Evolutionary conservation across 495 filamentous ascomycete species (phyloP).

Genomic region (Penicillium silybi): DNA sequence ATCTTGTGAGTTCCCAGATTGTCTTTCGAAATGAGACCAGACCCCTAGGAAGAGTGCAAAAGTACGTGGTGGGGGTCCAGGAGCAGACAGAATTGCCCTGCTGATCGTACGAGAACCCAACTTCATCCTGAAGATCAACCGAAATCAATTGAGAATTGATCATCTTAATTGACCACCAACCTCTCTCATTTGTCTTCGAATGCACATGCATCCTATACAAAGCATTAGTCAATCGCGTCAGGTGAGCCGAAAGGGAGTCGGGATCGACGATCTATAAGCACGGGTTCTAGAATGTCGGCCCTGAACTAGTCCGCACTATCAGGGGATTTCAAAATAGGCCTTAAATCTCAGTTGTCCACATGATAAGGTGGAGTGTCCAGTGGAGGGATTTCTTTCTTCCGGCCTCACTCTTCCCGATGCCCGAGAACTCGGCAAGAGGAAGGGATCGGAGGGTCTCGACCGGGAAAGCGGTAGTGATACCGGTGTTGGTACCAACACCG

Average conservation of each 20-base stretch:
- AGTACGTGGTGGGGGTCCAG: not conserved
- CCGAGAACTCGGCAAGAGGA: slow-evolving; percentile 4
- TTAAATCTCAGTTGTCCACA: not conserved
- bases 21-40: not conserved
- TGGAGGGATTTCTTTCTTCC: slow-evolving; percentile 15
- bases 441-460: not conserved
- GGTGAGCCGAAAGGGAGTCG: not conserved
- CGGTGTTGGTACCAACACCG: no score
- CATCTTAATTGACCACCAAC: not conserved
- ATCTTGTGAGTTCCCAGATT: not conserved
- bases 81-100: not conserved
- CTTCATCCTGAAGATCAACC: not conserved
- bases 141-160: not conserved
- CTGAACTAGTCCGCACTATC: not conserved
- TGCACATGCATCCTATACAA: not conserved
- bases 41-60: not conserved
- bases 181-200: not conserved
- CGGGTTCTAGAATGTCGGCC: not conserved
- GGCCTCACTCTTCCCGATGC: not conserved
- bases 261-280: not conserved
- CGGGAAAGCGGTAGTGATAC: not conserved
- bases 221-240: not conserved
- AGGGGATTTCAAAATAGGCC: not conserved
- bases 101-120: not conserved
- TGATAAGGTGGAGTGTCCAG: not conserved